Percentiles rank a stretch among this genome's conserved stretches.
Conservation (phyloP, 257 asterid genomes). For the Solanum infundibuliforme region DNA sequence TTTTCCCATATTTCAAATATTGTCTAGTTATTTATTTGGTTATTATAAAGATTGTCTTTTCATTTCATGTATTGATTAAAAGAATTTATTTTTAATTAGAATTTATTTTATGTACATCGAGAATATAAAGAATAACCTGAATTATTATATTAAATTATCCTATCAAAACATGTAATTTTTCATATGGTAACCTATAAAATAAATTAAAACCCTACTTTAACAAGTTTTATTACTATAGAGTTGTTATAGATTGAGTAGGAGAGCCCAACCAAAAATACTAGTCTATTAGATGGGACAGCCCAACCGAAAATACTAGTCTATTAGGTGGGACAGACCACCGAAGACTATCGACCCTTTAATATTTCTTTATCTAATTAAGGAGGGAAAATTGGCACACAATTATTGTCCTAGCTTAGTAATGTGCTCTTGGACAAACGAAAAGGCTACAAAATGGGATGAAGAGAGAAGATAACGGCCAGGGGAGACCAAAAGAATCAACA, state of each 20-base stretch:
- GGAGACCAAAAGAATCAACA: neutral
- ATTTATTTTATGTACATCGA: neutral
- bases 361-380: neutral
- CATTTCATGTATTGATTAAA: neutral
- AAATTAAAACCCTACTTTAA: neutral
- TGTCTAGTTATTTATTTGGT: neutral
- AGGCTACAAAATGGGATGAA: neutral
- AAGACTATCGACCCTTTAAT: neutral
- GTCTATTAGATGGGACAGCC: neutral
- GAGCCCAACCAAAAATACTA: neutral
- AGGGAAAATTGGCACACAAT: neutral
- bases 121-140: neutral
- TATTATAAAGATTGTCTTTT: neutral
- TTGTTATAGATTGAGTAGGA: neutral
- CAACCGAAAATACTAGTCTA: neutral
- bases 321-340: neutral
- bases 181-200: neutral
- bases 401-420: neutral
- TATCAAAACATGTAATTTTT: neutral
- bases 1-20: neutral
- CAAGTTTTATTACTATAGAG: neutral
- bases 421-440: neutral
- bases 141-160: neutral
- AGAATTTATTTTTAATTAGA: neutral
- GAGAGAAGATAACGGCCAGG: neutral